Conservation (phyloP, 1,284 basidiomycete species). For the Heimioporus punctisporus region DNA sequence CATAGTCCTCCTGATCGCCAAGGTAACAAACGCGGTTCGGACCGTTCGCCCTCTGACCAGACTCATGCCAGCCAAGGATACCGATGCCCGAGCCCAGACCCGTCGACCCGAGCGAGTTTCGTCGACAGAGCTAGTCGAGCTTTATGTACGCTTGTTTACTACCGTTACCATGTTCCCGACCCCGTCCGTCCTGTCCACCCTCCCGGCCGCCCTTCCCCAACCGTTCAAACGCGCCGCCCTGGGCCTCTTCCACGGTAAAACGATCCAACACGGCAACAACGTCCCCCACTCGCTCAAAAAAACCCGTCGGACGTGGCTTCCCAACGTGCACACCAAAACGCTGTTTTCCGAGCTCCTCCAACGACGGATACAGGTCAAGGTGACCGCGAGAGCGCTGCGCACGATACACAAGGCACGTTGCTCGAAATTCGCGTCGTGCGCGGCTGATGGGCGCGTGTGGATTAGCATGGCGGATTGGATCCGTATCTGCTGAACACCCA, state of each 20-base stretch:
- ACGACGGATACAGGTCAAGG: conserved; percentile 59
- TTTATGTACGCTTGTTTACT: background rate
- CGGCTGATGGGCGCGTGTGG: background rate
- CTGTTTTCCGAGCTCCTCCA: conserved; percentile 69
- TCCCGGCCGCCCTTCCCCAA: conserved; percentile 43
- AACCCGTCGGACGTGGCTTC: conserved; percentile 89
- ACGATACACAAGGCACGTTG: conserved; percentile 76
- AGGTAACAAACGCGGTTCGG: background rate
- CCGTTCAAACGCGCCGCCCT: conserved; percentile 79
- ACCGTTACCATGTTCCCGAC: conserved; percentile 27
- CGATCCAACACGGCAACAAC: conserved; percentile 85
- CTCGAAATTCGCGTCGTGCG: no score
- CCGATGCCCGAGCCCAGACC: background rate
- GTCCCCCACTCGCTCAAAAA: conserved; percentile 92
- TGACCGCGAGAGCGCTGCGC: conserved; percentile 74
- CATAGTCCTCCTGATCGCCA: conserved; percentile 1
- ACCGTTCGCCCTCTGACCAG: background rate
- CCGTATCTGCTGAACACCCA: conserved; percentile 73
- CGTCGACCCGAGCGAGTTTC: background rate
- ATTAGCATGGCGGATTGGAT: conserved; percentile 82
- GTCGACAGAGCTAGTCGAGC: no score
- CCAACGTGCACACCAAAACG: conserved; percentile 81
- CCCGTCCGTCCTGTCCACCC: conserved; percentile 17
- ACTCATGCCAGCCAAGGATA: background rate
- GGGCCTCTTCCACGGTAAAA: conserved; percentile 82